Percentiles rank a stretch among this genome's conserved stretches.
phyloP scores from a whole-genome alignment of 2,329 filamentous ascomycete genomes.

The Curvularia verruculosa region DNA sequence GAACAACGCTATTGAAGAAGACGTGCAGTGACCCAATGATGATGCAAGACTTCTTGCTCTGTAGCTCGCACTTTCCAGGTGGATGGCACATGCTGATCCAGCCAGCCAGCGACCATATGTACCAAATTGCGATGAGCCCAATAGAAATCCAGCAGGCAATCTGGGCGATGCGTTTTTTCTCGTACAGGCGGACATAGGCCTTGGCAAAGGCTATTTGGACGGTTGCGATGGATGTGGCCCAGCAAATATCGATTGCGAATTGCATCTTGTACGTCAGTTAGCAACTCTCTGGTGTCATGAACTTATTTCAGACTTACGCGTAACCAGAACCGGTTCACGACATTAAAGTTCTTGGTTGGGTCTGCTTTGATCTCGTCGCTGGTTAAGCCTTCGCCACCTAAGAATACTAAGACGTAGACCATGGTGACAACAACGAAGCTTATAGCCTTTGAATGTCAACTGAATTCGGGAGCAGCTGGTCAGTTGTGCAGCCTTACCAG shows the following conservation, averaged over 20 bases:
- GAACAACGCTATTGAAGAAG: constrained; percentile 23
- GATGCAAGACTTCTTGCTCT: constrained; percentile 25
- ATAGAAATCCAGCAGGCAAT: constrained; percentile 20
- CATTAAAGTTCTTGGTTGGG: constrained; percentile 13
- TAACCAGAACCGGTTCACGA: constrained; percentile 20
- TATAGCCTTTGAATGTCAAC: constrained; percentile 21
- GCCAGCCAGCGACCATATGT: constrained; percentile 21
- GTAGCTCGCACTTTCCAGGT: constrained; percentile 21
- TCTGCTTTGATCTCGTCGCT: constrained; percentile 18
- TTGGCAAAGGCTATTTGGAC: constrained; percentile 27
- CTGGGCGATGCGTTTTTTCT: constrained; percentile 13
- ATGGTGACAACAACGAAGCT: constrained; percentile 24
- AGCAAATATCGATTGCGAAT: constrained; percentile 30
- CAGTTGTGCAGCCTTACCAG: constrained; percentile 17
- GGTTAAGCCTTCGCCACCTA: constrained; percentile 26
- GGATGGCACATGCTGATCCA: constrained; percentile 30
- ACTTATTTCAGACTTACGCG: constrained; percentile 9
- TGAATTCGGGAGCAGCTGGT: background rate
- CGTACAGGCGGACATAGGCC: constrained; percentile 28
- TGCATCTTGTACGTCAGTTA: constrained; percentile 20
- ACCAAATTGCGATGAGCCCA: constrained; percentile 20
- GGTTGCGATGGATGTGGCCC: constrained; percentile 28
- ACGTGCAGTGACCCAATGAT: constrained; percentile 29
- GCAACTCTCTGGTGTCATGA: background rate
- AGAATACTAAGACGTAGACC: constrained; percentile 25